Evolutionary conservation across 2,329 filamentous ascomycete genomes (phyloP).

Genomic region (Aspergillus japonicus): DNA sequence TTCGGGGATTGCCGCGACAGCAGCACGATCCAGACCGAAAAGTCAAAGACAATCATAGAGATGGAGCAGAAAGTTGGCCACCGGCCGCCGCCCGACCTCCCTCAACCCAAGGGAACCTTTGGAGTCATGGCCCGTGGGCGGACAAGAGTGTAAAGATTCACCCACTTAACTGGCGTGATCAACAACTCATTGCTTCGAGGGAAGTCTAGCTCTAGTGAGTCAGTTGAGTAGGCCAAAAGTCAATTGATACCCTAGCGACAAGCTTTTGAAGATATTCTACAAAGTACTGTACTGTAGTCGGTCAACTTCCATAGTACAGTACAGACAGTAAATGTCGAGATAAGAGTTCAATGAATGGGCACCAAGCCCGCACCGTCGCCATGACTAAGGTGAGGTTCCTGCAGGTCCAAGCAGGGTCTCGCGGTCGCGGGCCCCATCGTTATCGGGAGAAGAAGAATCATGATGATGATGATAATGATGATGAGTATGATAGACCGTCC

Average conservation of each 20-base stretch:
- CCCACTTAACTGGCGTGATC: no score
- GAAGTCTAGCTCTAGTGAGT: neutral
- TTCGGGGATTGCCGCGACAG: neutral
- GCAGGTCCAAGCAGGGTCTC: constrained; percentile 22
- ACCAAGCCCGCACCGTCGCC: constrained; percentile 13
- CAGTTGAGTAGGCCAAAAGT: neutral
- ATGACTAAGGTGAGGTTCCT: constrained; percentile 21
- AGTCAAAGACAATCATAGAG: neutral
- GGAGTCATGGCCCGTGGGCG: neutral
- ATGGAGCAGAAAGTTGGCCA: neutral
- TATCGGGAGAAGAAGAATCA: neutral
- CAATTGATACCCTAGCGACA: neutral
- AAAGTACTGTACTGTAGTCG: neutral
- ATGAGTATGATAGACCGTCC: no score
- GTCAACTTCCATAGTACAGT: no score
- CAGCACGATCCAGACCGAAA: neutral
- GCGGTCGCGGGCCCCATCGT: neutral
- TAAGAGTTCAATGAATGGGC: neutral
- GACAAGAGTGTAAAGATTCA: neutral
- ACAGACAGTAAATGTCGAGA: neutral
- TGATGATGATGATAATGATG: neutral
- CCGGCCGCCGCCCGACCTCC: neutral
- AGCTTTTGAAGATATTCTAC: neutral
- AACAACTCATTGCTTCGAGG: no score
- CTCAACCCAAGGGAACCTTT: neutral